Evolutionary conservation across 257 asterid species (phyloP), one percentile per base, ranked within the genome.

Genomic region (Lycium ferocissimum): DNA sequence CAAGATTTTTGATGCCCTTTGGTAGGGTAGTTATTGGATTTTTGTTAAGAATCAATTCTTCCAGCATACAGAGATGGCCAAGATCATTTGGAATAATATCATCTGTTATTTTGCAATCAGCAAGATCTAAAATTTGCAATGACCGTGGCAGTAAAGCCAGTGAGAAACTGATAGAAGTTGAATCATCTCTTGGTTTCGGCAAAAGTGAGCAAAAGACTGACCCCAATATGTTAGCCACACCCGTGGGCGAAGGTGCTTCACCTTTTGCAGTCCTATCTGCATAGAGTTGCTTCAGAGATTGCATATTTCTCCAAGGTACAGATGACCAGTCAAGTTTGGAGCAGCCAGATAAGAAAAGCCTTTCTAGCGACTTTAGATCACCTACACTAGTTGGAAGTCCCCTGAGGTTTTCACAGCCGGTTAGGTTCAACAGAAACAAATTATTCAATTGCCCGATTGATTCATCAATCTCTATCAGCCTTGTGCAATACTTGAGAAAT

Each of bases 371-470:
- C n/a, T 83, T 54, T 0, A 83, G 70, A 22, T 22, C 57, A 49
- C 13, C 81, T 13, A 83, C 35, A 5, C 43, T 43, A 18, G 58
- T 70, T 15, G 85, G 81, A 47, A 85, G 84, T 38, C 43, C 69
- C 57, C 47, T 13, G 66, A 85, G 80, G 49, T 59, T 56, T 37
- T 38, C 54, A 76, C 84, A 80, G 40, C 84, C 81, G 53, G 11
- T 63, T 47, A 54, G 81, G 66, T 85, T 81, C 47, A 81, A 35
- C 49, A 63, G n/a, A 9, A 67, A 65, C 33, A 85, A 84, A 43
- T 6, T 57, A 12, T 79, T 22, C 7, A 84, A 54, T 1, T 12
- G 7, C 22, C 70, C 65, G 35, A 84, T 75, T 38, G 86, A 72
- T 18, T 40, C 73, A 61, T 84, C 82, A 40, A 84, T 35, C 83